Conservation (phyloP, 768 basidiomycete species). For the Pleurotus tuber-regium region DNA sequence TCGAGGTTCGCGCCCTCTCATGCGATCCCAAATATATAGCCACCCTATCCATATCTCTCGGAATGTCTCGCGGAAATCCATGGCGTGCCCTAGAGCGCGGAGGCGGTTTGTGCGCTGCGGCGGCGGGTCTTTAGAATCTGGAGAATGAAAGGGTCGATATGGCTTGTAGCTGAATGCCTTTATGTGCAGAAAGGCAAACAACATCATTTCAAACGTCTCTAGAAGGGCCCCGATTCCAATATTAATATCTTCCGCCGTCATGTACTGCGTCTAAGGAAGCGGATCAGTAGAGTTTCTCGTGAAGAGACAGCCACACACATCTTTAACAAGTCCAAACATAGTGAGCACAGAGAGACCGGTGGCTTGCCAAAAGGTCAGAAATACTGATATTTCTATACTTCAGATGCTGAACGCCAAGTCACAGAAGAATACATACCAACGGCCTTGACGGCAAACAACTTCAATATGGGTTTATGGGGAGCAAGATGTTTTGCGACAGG, state of each 20-base stretch:
- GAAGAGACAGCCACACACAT: constrained; percentile 34
- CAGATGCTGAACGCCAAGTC: too few relatives aligned
- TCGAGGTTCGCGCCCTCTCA: constrained; percentile 54
- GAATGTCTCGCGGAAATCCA: constrained; percentile 70
- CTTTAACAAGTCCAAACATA: constrained; percentile 60
- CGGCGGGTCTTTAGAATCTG: constrained; percentile 26
- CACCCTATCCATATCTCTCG: constrained; percentile 57
- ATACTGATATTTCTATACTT: constrained; percentile 39
- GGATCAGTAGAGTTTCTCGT: background rate
- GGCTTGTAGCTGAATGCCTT: constrained; percentile 69
- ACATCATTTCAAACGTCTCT: constrained; percentile 79
- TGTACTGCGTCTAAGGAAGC: constrained; percentile 49
- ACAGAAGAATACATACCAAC: constrained; percentile 46
- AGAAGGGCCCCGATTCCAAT: constrained; percentile 67
- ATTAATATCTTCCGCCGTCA: constrained; percentile 73
- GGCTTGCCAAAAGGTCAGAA: constrained; percentile 78
- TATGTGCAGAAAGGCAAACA: constrained; percentile 71
- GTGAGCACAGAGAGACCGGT: constrained; percentile 55
- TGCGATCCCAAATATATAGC: constrained; percentile 54
- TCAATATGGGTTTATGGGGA: constrained; percentile 59
- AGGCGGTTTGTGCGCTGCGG: constrained; percentile 48
- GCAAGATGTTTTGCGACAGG: constrained; percentile 52
- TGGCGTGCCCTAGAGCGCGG: constrained; percentile 57
- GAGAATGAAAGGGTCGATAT: constrained; percentile 39
- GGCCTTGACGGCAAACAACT: constrained; percentile 71